Evolutionary conservation across 192 early-diverging fungal species (phyloP), one percentile per base, ranked within the genome.

Genomic region (Gryganskiella cystojenkinii): DNA sequence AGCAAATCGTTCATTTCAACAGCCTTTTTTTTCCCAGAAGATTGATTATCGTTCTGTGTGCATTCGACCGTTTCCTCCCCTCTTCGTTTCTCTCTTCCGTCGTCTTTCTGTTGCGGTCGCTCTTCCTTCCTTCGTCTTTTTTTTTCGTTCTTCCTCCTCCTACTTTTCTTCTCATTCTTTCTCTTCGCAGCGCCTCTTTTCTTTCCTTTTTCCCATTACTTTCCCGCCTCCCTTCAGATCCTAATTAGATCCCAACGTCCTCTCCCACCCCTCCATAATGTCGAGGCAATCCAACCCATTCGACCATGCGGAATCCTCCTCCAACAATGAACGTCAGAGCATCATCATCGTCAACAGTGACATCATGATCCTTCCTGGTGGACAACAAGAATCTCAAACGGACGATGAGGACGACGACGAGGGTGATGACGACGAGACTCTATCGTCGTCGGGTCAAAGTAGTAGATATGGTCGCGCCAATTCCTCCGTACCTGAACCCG

Each of bases 341-440:
- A n/a, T 61, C 40, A 64, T 72, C 37, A 64, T 72, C 33, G 70
- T 72, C 55, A 72, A 72, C 61, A 72, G 30, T 20, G 70, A 72
- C 54, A 72, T 72, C 46, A 72, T 72, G 70, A 72, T 72, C n/a
- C 43, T 59, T 10, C 61, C 44, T 10, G 61, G 56, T 3, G 33
- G 20, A 20, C 58, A 64, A 13, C 54, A 33, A 24, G 61, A 30
- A 3, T 53, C 40, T 7, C 58, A 52, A 8, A 25, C 50, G 3
- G 59, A 61, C 4, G 34, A 40, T n/a, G 55, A 31, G 34, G 22
- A 24, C 22, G 47, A 24, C 14, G 47, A 15, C 4, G 47, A 50
- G 4, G 33, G 33, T 8, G 55, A 56, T n/a, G 58, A 61, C 25
- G 49, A 61, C 47, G 47, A 62, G 20, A 28, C 30, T 14, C 6